Evolutionary conservation across 78 protist genomes (phyloP).

Genomic region (Tieghemostelium lacteum): DNA sequence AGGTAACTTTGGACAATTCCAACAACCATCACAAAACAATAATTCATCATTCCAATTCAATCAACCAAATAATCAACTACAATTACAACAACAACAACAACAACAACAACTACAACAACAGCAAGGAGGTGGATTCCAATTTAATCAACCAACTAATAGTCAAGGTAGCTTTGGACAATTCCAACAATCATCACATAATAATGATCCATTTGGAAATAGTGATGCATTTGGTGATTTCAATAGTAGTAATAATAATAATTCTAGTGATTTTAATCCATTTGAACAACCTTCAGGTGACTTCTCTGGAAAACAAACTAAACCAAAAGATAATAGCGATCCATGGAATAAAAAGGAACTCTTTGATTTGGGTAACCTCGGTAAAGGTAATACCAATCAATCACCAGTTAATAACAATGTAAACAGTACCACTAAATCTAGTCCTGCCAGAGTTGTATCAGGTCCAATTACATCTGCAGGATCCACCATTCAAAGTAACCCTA

Average conservation of each 20-base stretch:
- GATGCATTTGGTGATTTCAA: constrained; percentile 76
- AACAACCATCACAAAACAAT: neutral
- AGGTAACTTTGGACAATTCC: neutral
- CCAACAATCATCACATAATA: constrained; percentile 26
- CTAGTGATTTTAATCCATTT: constrained; percentile 68
- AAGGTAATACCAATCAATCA: neutral
- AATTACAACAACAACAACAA: constrained; percentile 22
- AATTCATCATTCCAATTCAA: constrained; percentile 36
- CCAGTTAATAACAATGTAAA: neutral
- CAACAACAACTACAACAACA: neutral
- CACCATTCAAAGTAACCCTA: constrained; percentile 23
- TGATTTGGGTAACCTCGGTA: constrained; percentile 63
- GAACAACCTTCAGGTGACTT: constrained; percentile 75
- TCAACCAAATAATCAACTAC: constrained; percentile 8
- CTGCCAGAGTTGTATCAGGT: constrained; percentile 45
- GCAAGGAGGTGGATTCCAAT: neutral
- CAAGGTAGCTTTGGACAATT: constrained; percentile 7
- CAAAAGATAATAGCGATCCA: constrained; percentile 35
- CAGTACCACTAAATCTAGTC: constrained; percentile 5
- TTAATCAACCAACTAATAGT: neutral
- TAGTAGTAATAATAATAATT: neutral
- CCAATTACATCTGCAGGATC: constrained; percentile 71
- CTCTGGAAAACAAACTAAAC: neutral
- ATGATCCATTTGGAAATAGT: neutral
- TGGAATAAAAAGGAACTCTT: constrained; percentile 70